These are phyloP conservation scores for Nymphaea colorata DNA, from an alignment of 164 flowering plant species.

Conservation along the genomic window DNA sequence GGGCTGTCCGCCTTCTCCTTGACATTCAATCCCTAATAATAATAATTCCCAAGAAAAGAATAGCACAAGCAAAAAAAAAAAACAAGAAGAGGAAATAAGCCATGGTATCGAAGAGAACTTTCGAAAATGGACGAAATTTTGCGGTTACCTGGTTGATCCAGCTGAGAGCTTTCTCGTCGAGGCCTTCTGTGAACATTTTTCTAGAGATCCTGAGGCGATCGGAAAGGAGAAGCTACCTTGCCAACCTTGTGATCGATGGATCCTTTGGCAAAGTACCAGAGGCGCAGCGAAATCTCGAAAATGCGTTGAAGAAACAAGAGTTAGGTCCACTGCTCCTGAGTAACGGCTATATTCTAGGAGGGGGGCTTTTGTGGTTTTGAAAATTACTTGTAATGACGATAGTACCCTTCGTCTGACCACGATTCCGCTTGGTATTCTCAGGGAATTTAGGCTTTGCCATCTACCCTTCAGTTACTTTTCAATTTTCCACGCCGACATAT, in stretches of 20 bases:
- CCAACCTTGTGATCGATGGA: not conserved
- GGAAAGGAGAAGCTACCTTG: not conserved
- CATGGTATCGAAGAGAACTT: not conserved
- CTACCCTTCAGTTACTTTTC: too few species aligned
- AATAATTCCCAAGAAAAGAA: constrained; percentile 8
- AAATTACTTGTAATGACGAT: not conserved
- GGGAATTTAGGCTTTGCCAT: too few species aligned
- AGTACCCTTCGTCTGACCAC: not conserved
- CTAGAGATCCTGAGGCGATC: not conserved
- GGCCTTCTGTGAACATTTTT: constrained; percentile 67
- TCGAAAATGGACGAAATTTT: not conserved
- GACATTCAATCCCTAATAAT: constrained; percentile 4
- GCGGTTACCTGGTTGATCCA: constrained; percentile 63
- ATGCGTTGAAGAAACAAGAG: not conserved
- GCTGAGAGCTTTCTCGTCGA: constrained; percentile 57
- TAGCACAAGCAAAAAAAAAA: not conserved
- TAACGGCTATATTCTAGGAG: not conserved
- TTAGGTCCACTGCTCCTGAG: not conserved
- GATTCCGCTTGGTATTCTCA: too few species aligned
- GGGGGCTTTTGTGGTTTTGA: not conserved
- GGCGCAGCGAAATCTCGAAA: not conserved
- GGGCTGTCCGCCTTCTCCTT: constrained; percentile 13
- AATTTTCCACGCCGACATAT: too few species aligned
- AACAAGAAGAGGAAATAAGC: not conserved
- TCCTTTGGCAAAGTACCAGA: not conserved